Evolutionary conservation across 2,329 filamentous ascomycete genomes (phyloP).

Genomic region (Sarocladium kiliense): DNA sequence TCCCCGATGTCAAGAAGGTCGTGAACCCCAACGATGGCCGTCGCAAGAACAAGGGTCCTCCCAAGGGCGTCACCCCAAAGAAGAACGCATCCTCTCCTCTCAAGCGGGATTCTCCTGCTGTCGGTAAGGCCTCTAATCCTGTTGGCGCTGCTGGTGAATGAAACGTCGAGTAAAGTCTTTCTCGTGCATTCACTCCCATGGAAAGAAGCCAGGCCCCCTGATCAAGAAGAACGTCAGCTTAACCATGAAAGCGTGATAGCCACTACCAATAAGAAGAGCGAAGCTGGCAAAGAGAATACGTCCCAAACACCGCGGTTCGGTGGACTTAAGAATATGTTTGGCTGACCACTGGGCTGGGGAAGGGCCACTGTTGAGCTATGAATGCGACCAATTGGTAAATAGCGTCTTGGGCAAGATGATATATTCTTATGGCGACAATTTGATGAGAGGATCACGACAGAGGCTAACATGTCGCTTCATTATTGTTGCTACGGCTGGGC

Average conservation of each 20-base stretch:
- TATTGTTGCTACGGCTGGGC: too few relatives aligned
- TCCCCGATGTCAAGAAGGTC: slow-evolving; percentile 2
- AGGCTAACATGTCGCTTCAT: too few relatives aligned
- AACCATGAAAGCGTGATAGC: slow-evolving; percentile 3
- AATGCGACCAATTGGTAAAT: too few relatives aligned
- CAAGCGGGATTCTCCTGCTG: slow-evolving; percentile 1
- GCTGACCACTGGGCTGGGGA: neutral
- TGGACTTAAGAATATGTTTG: slow-evolving; percentile 7
- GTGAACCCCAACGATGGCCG: slow-evolving; percentile 4
- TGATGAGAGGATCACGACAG: too few relatives aligned
- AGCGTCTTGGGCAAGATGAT: too few relatives aligned
- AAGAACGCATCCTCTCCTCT: neutral
- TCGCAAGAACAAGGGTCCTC: slow-evolving; percentile 1
- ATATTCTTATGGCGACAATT: too few relatives aligned
- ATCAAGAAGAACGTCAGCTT: neutral
- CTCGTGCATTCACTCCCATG: neutral
- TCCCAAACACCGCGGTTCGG: neutral
- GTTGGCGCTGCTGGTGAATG: neutral
- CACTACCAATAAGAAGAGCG: neutral
- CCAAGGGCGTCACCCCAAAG: slow-evolving; percentile 4
- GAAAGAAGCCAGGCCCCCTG: neutral
- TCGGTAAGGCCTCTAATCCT: neutral
- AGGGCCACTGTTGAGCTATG: too few relatives aligned
- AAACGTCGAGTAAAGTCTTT: neutral
- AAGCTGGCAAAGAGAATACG: neutral